phyloP scores from a whole-genome alignment of 805 yeast species.

The Candida railenensis region DNA sequence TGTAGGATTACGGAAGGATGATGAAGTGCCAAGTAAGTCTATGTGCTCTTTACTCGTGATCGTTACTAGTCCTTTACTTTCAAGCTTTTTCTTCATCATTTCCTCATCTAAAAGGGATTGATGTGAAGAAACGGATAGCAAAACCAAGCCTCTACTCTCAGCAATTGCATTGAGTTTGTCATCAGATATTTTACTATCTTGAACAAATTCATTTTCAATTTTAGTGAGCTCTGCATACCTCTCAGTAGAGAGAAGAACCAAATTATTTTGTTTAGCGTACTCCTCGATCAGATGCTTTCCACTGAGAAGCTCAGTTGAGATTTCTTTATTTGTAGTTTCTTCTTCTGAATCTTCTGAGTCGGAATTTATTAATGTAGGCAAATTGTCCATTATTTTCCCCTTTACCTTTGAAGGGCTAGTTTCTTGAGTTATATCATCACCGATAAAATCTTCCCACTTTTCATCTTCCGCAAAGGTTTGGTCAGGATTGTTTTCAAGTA shows the following conservation, averaged over 20 bases:
- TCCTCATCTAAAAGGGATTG: conserved; percentile 27
- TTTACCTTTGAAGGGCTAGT: conserved; percentile 21
- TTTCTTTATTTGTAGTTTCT: conserved; percentile 12
- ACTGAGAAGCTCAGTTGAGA: conserved; percentile 12
- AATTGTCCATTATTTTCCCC: conserved; percentile 6
- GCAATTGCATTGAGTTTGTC: conserved; percentile 22
- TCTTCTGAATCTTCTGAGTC: conserved; percentile 22
- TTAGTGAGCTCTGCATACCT: conserved; percentile 28
- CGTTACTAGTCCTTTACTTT: conserved; percentile 31
- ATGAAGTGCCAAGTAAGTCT: conserved; percentile 11
- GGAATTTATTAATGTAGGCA: conserved; percentile 11
- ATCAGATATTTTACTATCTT: conserved; percentile 22
- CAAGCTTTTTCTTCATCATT: conserved; percentile 32
- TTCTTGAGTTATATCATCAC: conserved; percentile 17
- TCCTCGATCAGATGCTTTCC: conserved; percentile 25
- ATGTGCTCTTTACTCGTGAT: conserved; percentile 23
- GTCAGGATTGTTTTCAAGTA: conserved; percentile 25
- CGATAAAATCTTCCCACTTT: conserved; percentile 42
- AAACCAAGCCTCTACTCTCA: conserved; percentile 25
- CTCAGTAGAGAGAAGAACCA: conserved; percentile 29
- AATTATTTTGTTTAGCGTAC: conserved; percentile 32
- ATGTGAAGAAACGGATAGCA: conserved; percentile 27
- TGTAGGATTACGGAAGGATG: conserved; percentile 19
- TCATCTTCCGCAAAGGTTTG: conserved; percentile 14
- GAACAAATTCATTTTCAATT: neutral